Base-by-base conservation (phyloP, 192 early-diverging fungal genomes). In the Polychytrium aggregatum region DNA sequence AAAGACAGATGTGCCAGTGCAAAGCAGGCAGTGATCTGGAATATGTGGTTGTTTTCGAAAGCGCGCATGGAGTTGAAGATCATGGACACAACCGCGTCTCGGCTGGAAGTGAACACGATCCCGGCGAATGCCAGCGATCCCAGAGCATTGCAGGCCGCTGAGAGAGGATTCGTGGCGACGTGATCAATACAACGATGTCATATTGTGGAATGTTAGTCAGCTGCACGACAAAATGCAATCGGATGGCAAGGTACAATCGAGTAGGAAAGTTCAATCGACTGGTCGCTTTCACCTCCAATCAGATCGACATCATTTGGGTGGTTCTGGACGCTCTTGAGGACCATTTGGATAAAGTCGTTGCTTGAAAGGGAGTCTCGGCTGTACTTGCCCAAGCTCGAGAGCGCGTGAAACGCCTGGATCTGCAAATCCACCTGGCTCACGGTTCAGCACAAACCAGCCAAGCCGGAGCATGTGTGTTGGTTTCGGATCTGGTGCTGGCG, bases 21-120 rank as follows among this genome's bases (percentile, higher is more conserved):
- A 56, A 59, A 65, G 29, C 52, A 65, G 3, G 63, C 63, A 1
- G 63, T 59, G 46, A 65, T 65, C 31, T 59, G 57, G 46, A 65
- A 59, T 13, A 35, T 49, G 5, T 14, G 42, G 16, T 44, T 26
- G 1, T 44, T 29, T 7, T 50, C 14, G 30, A 60, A 65, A 10
- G 28, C 11, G 20, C 31, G 41, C 63, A 65, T 65, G 3, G 57
- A 47, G 6, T 31, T 38, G 31, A 49, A 51, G 24, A 65, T 35
- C 3, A 46, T 27, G 13, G 10, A 8, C 5, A 45, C 39, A 13
- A 60, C 8, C 1, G 25, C 2, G 9, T 25, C n/a, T 34, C 50
- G n/a, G n/a, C n/a, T n/a, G n/a, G n/a, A n/a, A n/a, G n/a, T n/a
- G n/a, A n/a, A n/a, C n/a, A n/a, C n/a, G n/a, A n/a, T n/a, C n/a